Percentiles rank a stretch among this genome's conserved stretches.
Conservation (phyloP, 73 alveolate genomes). For the Durusdinium trenchii region DNA sequence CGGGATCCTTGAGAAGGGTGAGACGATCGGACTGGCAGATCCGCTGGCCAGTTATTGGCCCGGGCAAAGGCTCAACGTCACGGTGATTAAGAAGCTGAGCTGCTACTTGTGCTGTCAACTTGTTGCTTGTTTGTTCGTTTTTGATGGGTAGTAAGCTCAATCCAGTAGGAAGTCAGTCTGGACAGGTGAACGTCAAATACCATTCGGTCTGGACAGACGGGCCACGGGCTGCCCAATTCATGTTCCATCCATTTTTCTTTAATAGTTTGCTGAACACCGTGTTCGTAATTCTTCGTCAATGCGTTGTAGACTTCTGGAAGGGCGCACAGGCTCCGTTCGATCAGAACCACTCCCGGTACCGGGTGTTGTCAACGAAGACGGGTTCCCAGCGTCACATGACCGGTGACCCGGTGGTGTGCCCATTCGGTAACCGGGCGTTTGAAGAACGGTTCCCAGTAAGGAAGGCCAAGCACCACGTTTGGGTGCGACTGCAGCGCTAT, state of each 20-base stretch:
- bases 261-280: not conserved
- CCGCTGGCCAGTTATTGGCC: slow-evolving; percentile 21
- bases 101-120: too few species aligned
- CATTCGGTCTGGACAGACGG: not conserved
- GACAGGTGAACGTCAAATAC: not conserved
- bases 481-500: slow-evolving; percentile 38
- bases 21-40: slow-evolving; percentile 38
- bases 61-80: slow-evolving; percentile 51
- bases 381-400: not conserved
- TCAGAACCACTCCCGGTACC: not conserved
- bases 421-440: too few species aligned
- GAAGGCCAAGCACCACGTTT: slow-evolving; percentile 11
- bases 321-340: not conserved
- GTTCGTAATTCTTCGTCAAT: not conserved
- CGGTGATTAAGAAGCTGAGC: slow-evolving; percentile 20
- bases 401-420: too few species aligned
- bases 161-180: not conserved
- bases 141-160: too few species aligned
- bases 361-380: not conserved
- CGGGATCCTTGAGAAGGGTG: slow-evolving; percentile 50
- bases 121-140: too few species aligned
- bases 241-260: not conserved
- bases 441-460: too few species aligned
- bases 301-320: not conserved
- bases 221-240: not conserved